Evolutionary conservation across 805 yeast species (phyloP).

Genomic region (Candida fluviatilis): DNA sequence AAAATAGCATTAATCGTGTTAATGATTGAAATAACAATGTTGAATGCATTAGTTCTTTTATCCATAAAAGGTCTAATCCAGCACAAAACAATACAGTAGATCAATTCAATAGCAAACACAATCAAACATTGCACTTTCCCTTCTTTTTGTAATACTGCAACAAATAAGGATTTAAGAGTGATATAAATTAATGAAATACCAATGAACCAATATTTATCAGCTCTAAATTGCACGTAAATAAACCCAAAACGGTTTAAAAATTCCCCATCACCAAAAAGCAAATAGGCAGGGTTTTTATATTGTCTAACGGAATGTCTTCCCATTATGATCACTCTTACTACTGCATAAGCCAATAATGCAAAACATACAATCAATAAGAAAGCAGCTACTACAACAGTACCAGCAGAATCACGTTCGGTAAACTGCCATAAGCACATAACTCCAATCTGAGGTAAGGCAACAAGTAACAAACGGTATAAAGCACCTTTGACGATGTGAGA

Average conservation of each 20-base stretch:
- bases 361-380: constrained; percentile 57
- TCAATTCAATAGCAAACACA: constrained; percentile 70
- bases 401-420: constrained; percentile 77
- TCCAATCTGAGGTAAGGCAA: constrained; percentile 85
- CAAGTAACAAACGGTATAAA: constrained; percentile 72
- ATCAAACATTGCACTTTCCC: constrained; percentile 83
- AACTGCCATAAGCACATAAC: constrained; percentile 88
- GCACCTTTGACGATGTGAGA: constrained; percentile 82
- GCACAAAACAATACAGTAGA: constrained; percentile 62
- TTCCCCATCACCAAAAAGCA: constrained; percentile 78
- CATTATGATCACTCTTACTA: constrained; percentile 63
- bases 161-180: constrained; percentile 71
- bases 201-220: constrained; percentile 83
- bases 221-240: constrained; percentile 85
- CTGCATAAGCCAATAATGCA: constrained; percentile 66
- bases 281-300: constrained; percentile 88
- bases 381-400: constrained; percentile 74
- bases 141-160: constrained; percentile 75
- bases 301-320: constrained; percentile 69
- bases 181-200: constrained; percentile 60
- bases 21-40: constrained; percentile 78
- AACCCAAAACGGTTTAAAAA: constrained; percentile 88
- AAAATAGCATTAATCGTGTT: constrained; percentile 79
- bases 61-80: constrained; percentile 89
- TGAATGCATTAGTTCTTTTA: constrained; percentile 89